Evolutionary conservation across 306 rosid genomes (phyloP).

Genomic region (Argentina anserina): DNA sequence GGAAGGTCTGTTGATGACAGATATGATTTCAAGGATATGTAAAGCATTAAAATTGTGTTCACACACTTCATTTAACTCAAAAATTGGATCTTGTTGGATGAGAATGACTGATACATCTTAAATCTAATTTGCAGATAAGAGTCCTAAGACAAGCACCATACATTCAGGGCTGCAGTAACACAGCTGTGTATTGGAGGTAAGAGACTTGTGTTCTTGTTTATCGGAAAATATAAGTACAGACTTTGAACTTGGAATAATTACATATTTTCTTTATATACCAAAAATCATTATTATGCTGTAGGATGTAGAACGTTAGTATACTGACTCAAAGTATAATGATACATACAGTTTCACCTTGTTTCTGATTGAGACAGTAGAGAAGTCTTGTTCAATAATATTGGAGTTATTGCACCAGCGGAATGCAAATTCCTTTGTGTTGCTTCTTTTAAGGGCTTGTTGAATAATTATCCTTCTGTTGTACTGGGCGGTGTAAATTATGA

Average conservation of each 20-base stretch:
- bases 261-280: not conserved
- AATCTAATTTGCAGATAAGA: conserved; percentile 4
- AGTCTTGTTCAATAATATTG: not conserved
- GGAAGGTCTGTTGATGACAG: not conserved
- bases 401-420: not conserved
- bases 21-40: not conserved
- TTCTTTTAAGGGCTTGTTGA: not conserved
- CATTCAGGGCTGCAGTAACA: conserved; percentile 4
- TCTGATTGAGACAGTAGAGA: not conserved
- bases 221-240: not conserved
- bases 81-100: not conserved
- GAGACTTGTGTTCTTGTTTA: not conserved
- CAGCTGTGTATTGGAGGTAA: conserved; percentile 9
- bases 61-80: not conserved
- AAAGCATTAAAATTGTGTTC: not conserved
- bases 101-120: not conserved
- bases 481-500: too few relatives aligned
- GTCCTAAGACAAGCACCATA: not conserved
- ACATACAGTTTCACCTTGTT: not conserved
- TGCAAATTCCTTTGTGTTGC: not conserved
- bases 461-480: not conserved
- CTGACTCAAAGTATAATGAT: not conserved
- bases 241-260: not conserved
- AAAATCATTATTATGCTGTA: not conserved
- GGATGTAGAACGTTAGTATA: not conserved